These are phyloP conservation scores for Candida glaebosa DNA, from an alignment of 805 yeast genomes.

Conservation along the genomic window DNA sequence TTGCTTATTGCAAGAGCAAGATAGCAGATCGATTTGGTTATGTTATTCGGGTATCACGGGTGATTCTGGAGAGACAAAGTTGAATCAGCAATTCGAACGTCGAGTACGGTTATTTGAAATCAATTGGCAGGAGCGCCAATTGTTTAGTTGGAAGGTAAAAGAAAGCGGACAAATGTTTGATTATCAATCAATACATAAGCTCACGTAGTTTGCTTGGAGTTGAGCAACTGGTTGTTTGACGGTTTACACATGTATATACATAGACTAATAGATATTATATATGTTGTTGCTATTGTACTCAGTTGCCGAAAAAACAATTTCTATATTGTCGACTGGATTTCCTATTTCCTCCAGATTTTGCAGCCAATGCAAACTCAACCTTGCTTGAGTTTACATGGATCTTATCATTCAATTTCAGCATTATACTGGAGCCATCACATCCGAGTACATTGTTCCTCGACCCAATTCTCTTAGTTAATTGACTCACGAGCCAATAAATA, in stretches of 20 bases:
- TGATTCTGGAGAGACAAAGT: constrained; percentile 27
- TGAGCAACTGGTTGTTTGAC: too few species aligned
- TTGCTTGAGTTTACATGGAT: not conserved
- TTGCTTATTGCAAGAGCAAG: constrained; percentile 24
- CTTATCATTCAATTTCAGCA: too few species aligned
- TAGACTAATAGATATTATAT: not conserved
- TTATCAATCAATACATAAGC: constrained; percentile 21
- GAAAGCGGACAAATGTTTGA: constrained; percentile 21
- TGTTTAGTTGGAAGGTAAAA: constrained; percentile 40
- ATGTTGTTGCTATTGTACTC: too few species aligned
- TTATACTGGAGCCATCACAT: too few species aligned
- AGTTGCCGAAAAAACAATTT: too few species aligned
- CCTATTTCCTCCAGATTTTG: not conserved
- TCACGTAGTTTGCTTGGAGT: too few species aligned
- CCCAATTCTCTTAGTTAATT: not conserved
- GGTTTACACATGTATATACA: too few species aligned
- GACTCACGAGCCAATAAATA: not conserved
- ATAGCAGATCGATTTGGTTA: constrained; percentile 25
- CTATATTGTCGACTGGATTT: not conserved
- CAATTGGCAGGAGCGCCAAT: constrained; percentile 19
- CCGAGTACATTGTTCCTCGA: too few species aligned
- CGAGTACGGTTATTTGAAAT: constrained; percentile 34
- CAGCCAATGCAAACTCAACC: not conserved
- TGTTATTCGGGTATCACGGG: constrained; percentile 41
- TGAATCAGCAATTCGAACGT: constrained; percentile 25